Evolutionary conservation across 78 protist genomes (phyloP).

Genomic region (Planoprotostelium fungivorum): DNA sequence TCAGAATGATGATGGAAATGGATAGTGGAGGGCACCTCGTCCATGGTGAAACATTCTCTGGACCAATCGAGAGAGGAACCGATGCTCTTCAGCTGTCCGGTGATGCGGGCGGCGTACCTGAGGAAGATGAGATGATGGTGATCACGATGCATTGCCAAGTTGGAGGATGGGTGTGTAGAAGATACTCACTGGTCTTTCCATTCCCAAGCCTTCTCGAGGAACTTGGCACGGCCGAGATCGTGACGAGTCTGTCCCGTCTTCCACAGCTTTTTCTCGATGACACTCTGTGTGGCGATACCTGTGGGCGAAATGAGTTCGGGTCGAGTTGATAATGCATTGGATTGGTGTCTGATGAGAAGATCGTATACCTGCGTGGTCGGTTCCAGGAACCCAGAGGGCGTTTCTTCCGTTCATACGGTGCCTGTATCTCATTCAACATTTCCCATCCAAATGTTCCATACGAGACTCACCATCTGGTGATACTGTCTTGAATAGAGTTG

Average conservation of each 20-base stretch:
- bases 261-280: constrained; percentile 90
- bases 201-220: constrained; percentile 88
- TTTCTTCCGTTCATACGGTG: constrained; percentile 91
- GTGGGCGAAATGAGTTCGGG: too few relatives aligned
- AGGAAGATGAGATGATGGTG: neutral
- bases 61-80: constrained; percentile 98
- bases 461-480: constrained; percentile 65
- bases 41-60: constrained; percentile 96
- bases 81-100: constrained; percentile 77
- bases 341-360: neutral
- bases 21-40: constrained; percentile 34
- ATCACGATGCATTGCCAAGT: neutral
- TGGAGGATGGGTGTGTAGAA: too few relatives aligned
- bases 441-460: neutral
- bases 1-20: neutral
- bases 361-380: constrained; percentile 95
- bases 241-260: constrained; percentile 67
- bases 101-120: constrained; percentile 79
- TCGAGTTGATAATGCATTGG: neutral
- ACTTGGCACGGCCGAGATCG: constrained; percentile 93
- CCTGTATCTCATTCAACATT: constrained; percentile 2
- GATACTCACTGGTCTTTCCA: constrained; percentile 87
- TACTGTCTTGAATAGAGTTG: constrained; percentile 81
- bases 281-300: constrained; percentile 75
- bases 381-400: constrained; percentile 95